phyloP scores from a whole-genome alignment of 148 eudicot genomes.

The Euryodendron excelsum region DNA sequence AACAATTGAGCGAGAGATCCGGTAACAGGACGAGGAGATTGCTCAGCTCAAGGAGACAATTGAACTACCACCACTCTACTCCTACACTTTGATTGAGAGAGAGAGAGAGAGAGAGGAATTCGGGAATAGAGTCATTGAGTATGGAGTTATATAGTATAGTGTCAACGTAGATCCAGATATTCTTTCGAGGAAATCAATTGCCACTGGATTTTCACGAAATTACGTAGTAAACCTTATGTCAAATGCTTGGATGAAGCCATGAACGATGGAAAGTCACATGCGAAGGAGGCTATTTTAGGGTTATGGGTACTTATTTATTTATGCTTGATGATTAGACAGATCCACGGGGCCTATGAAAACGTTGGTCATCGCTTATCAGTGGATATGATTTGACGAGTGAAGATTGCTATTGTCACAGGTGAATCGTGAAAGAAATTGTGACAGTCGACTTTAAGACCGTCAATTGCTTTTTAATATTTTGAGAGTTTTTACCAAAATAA shows the following conservation, averaged over 20 bases:
- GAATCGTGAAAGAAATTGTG: neutral
- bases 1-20: no score
- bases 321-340: no score
- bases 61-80: neutral
- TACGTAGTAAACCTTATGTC: neutral
- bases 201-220: neutral
- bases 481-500: no score
- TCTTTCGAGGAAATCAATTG: neutral
- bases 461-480: no score
- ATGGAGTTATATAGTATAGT: neutral
- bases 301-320: no score
- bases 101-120: constrained; percentile 10
- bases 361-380: no score
- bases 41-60: no score
- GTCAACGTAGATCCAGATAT: neutral
- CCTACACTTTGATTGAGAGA: neutral
- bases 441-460: constrained; percentile 5
- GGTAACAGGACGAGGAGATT: no score
- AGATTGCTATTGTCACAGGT: neutral
- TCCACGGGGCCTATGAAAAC: no score
- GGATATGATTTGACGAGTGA: neutral
- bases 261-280: no score
- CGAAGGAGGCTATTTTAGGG: no score
- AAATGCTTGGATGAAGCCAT: neutral
- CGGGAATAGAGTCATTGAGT: neutral